Percentiles rank a stretch among this genome's conserved stretches.
These are phyloP conservation scores for Colletotrichum higginsianum DNA, from an alignment of 2,329 filamentous ascomycete species.

Conservation along the genomic window DNA sequence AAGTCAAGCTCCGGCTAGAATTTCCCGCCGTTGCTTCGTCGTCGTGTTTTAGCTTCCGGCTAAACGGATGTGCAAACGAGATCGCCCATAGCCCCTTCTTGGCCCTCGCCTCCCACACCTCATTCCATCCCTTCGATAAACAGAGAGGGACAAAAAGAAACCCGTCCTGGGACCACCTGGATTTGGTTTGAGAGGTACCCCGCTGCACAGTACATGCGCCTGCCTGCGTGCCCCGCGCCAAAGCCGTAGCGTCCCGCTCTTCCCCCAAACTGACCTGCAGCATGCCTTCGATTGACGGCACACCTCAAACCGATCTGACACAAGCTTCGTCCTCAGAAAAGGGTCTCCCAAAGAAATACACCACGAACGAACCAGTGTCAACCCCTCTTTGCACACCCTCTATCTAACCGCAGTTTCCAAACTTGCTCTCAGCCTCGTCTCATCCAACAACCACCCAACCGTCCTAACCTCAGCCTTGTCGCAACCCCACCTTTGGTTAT, in stretches of 20 bases:
- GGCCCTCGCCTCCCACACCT: not conserved
- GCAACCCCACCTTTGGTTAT: constrained; percentile 25
- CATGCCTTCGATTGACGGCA: constrained; percentile 24
- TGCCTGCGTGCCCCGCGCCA: constrained; percentile 25
- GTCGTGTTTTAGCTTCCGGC: constrained; percentile 14
- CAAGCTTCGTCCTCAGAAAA: constrained; percentile 40
- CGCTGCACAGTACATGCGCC: not conserved
- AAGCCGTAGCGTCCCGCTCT: constrained; percentile 21
- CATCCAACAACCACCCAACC: constrained; percentile 18
- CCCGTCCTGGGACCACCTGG: not conserved
- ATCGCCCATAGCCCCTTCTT: constrained; percentile 6
- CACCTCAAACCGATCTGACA: constrained; percentile 49
- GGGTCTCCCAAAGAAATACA: constrained; percentile 19
- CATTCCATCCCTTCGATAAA: not conserved
- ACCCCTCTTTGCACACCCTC: constrained; percentile 5
- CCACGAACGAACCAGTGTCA: constrained; percentile 18
- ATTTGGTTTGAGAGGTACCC: no score
- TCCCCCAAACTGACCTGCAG: constrained; percentile 24
- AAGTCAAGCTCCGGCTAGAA: constrained; percentile 27
- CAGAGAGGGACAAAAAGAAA: constrained; percentile 11
- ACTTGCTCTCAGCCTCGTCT: constrained; percentile 21
- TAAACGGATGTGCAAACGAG: constrained; percentile 9
- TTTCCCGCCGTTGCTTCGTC: constrained; percentile 6
- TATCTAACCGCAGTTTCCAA: constrained; percentile 15
- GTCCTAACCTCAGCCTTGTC: constrained; percentile 34